Evolutionary conservation across 176 grass and related monocot species (phyloP), one percentile per base, ranked within the genome.

Genomic region (Hordeum marinum): DNA sequence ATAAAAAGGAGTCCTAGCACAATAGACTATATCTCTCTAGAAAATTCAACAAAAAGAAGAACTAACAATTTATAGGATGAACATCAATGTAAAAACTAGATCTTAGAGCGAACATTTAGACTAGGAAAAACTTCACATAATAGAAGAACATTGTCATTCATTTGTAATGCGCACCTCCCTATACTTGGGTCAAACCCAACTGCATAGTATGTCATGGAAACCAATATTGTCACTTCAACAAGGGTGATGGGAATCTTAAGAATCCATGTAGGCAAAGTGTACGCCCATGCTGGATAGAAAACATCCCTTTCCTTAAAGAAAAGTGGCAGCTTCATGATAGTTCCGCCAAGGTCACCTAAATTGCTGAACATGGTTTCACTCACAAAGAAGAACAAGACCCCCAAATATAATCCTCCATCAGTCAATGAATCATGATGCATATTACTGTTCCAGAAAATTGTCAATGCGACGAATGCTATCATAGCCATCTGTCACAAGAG

Each of bases 241-340:
- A 93, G 81, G 24, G 85, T 85, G 58, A 93, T 83, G 8, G 91
- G 91, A 48, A 93, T 90, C 45, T 90, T 85, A 60, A 93, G 81
- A 84, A 93, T 88, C 85, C 65, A 93, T 45, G 72, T 55, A 52
- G 88, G 78, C 17, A 86, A 45, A 58, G 91, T 88, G 69, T 90
- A 93, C 39, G 82, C 68, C 91, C 91, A 93, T 43, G 91, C 88
- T 21, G 88, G 91, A 68, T 85, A 93, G 72, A 90, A 93, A 59
- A 88, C 85, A 81, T 86, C 91, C 21, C 88, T 76, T 78, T 93
- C 88, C 77, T 90, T 93, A 39, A 89, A 93, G 85, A 90, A 93
- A 83, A 93, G 66, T 3, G 91, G 88, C 7, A 93, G 61, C 41
- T 83, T 93, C 54, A 81, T 83, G 67, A 94, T 46, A 11, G 88